These are phyloP conservation scores for Ceratobasidium sp. DNA, from an alignment of 1,284 basidiomycete species.

Conservation along the genomic window DNA sequence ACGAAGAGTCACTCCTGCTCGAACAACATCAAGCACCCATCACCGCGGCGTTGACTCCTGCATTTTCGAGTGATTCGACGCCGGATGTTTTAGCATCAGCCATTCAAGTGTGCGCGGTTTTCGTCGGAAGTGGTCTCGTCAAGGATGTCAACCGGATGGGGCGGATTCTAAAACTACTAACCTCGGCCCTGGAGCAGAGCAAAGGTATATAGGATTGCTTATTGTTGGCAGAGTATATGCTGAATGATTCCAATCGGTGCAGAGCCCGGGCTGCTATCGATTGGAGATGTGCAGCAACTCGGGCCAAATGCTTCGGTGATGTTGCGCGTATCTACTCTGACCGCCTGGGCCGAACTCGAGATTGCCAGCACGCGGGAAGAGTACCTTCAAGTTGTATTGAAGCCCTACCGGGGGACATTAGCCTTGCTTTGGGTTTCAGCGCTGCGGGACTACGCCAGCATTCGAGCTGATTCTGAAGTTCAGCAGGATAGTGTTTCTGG, in stretches of 20 bases:
- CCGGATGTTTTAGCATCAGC: slow-evolving; percentile 94
- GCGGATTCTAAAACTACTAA: slow-evolving; percentile 88
- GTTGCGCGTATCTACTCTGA: slow-evolving; percentile 89
- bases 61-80: slow-evolving; percentile 91
- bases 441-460: slow-evolving; percentile 88
- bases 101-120: slow-evolving; percentile 91
- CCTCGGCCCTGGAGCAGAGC: slow-evolving; percentile 85
- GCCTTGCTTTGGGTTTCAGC: slow-evolving; percentile 87
- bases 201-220: slow-evolving; percentile 61
- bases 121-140: slow-evolving; percentile 94
- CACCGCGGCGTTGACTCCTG: slow-evolving; percentile 96
- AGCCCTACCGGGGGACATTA: slow-evolving; percentile 77
- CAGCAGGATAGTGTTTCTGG: slow-evolving; percentile 70
- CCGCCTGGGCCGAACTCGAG: slow-evolving; percentile 95
- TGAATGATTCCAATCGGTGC: not conserved
- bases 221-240: not conserved
- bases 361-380: slow-evolving; percentile 74
- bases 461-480: slow-evolving; percentile 86
- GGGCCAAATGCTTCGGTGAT: slow-evolving; percentile 94
- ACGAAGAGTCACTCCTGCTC: slow-evolving; percentile 86
- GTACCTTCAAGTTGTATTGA: slow-evolving; percentile 82
- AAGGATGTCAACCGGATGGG: slow-evolving; percentile 91
- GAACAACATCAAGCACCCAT: slow-evolving; percentile 99
- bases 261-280: slow-evolving; percentile 82
- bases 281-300: slow-evolving; percentile 86